Evolutionary conservation across 495 filamentous ascomycete species (phyloP).

Genomic region (Lichenothelia convexa): DNA sequence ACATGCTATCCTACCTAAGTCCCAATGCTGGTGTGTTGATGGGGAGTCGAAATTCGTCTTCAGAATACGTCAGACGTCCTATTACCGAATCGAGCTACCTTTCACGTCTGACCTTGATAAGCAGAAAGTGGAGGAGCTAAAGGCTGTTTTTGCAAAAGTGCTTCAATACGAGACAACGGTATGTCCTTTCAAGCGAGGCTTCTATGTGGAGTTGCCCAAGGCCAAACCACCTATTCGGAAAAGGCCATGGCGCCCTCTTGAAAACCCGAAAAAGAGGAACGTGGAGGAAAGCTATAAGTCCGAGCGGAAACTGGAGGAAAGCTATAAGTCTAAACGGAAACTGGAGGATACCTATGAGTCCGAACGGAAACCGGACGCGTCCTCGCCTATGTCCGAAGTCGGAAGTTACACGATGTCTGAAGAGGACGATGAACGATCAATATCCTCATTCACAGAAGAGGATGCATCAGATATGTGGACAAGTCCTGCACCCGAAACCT

Average conservation of each 20-base stretch:
- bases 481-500: not conserved
- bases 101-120: conserved; percentile 39
- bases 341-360: conserved; percentile 28
- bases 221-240: conserved; percentile 44
- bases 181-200: conserved; percentile 65
- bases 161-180: conserved; percentile 72
- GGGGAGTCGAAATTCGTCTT: conserved; percentile 66
- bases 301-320: too few relatives aligned
- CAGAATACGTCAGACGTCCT: conserved; percentile 58
- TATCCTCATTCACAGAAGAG: not conserved
- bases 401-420: conserved; percentile 33
- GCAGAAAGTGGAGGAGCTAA: conserved; percentile 41
- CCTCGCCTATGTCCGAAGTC: too few relatives aligned
- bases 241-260: too few relatives aligned
- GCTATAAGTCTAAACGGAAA: too few relatives aligned
- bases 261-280: too few relatives aligned
- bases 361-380: too few relatives aligned
- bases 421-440: conserved; percentile 8
- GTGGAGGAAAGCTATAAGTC: too few relatives aligned
- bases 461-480: not conserved
- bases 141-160: conserved; percentile 46
- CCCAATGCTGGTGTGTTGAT: conserved; percentile 84
- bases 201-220: conserved; percentile 59
- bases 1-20: conserved; percentile 70
- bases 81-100: conserved; percentile 79